Conservation (phyloP, 2,329 filamentous ascomycete genomes). For the Exophiala aquamarina region DNA sequence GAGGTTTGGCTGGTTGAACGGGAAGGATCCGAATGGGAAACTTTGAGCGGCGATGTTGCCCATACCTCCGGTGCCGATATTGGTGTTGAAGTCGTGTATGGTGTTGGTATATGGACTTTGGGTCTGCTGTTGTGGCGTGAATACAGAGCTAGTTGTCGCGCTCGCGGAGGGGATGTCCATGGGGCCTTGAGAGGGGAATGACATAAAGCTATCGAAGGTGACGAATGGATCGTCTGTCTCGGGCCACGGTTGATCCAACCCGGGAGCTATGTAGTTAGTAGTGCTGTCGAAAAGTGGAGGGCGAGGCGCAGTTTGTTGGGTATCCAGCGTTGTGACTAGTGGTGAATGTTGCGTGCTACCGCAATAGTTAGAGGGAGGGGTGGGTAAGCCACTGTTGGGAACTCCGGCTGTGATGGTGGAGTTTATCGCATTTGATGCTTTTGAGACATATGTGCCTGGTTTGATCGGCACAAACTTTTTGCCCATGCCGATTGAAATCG, state of each 20-base stretch:
- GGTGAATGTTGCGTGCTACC: slow-evolving; percentile 24
- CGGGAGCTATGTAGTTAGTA: slow-evolving; percentile 16
- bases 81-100: slow-evolving; percentile 13
- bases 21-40: slow-evolving; percentile 19
- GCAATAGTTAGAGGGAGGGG: slow-evolving; percentile 24
- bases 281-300: slow-evolving; percentile 14
- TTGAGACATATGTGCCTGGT: slow-evolving; percentile 22
- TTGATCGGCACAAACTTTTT: slow-evolving; percentile 32
- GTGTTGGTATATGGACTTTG: slow-evolving; percentile 17
- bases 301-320: slow-evolving; percentile 5
- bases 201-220: slow-evolving; percentile 30
- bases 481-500: slow-evolving; percentile 38
- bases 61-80: neutral
- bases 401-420: slow-evolving; percentile 1
- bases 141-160: slow-evolving; percentile 12
- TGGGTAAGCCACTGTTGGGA: slow-evolving; percentile 24
- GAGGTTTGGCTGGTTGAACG: slow-evolving; percentile 27
- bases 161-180: slow-evolving; percentile 19
- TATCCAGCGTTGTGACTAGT: slow-evolving; percentile 19
- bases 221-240: slow-evolving; percentile 28
- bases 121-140: slow-evolving; percentile 21
- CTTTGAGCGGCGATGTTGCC: slow-evolving; percentile 4
- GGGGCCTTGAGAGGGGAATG: slow-evolving; percentile 19
- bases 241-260: slow-evolving; percentile 19
- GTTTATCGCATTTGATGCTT: slow-evolving; percentile 2